Evolutionary conservation across 2,329 filamentous ascomycete genomes (phyloP).

Genomic region (Penicillium sp.): DNA sequence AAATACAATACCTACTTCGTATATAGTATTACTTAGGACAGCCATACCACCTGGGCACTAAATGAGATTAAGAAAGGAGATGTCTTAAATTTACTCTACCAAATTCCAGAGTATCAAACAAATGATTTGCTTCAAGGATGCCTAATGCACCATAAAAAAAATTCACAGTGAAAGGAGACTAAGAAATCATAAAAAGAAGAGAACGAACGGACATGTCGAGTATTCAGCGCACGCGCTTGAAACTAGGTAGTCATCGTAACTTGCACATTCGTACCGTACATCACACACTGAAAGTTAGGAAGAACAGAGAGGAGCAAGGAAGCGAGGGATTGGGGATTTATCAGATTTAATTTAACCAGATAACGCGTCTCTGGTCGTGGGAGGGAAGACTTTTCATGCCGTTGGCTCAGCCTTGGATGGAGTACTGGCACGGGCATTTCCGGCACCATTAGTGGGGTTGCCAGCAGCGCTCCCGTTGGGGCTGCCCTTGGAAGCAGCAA

Average conservation of each 20-base stretch:
- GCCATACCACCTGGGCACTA: background rate
- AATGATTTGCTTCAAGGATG: slow-evolving; percentile 13
- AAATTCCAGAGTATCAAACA: slow-evolving; percentile 3
- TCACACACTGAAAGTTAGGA: slow-evolving; percentile 18
- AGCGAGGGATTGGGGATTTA: background rate
- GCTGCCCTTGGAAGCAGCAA: slow-evolving; percentile 32
- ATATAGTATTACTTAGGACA: background rate
- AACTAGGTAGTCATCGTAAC: slow-evolving; percentile 11
- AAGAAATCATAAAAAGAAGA: slow-evolving; percentile 19
- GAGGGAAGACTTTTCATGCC: slow-evolving; percentile 18
- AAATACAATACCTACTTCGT: background rate
- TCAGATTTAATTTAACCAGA: background rate
- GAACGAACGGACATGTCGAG: slow-evolving; percentile 19
- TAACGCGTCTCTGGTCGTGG: background rate
- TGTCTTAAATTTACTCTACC: slow-evolving; percentile 2
- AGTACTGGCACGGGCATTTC: slow-evolving; percentile 25
- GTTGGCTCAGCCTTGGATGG: slow-evolving; percentile 32
- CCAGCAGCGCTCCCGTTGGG: slow-evolving; percentile 31
- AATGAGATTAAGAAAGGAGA: background rate
- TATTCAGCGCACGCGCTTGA: slow-evolving; percentile 12
- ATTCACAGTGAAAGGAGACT: slow-evolving; percentile 21
- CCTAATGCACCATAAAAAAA: slow-evolving; percentile 18
- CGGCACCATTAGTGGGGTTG: slow-evolving; percentile 26
- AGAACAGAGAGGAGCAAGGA: slow-evolving; percentile 17
- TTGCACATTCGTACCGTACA: slow-evolving; percentile 26